Base-by-base conservation (phyloP, 768 basidiomycete species). In the Pulveroboletus ravenelii region DNA sequence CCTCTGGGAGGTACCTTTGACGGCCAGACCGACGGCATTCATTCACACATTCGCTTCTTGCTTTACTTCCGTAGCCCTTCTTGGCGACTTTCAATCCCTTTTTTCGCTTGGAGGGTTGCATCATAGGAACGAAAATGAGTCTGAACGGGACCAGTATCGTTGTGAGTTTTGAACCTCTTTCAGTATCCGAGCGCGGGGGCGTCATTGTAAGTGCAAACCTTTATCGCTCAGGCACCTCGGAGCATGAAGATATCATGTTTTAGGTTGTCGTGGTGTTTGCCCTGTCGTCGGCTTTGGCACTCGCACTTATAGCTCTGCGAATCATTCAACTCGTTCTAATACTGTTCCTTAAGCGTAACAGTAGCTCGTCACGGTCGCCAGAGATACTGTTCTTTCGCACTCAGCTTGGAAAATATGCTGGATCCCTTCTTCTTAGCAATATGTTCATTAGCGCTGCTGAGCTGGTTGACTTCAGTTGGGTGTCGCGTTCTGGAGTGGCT, bases 351-450 rank as follows among this genome's bases (percentile, higher is more conserved):
- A 61, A 55, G 30, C 59, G 48, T 32, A 54, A 62, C 15, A 43
- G 58, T 27, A 60, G 64, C 51, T 61, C 74, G 15, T 47, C 53
- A 29, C 67, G 69, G 41, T 50, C 58, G 5, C 62, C 65, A 30
- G 80, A 81, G 63, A 78, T 75, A 37, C 69, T 80, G 52, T 87
- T 88, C 65, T 86, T 89, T 65, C 75, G 77, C 50, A 85, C 85
- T 7, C 85, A 85, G 54, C 75, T 87, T 13, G 87, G 87, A 1
- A 76, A 78, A 44, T 87, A 87, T 62, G 76, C 78, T n/a, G 74
- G 72, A 35, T 85, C 80, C 59, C 71, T 89, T 49, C 70, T 87
- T 52, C 56, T 82, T 25, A 76, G 77, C 52, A 82, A 87, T 62
- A 67, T 79, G 47, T 68, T 82, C 61, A 78, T 70, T 50, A 73